phyloP scores from a whole-genome alignment of 768 basidiomycete species.

The Serpula lacrymans region DNA sequence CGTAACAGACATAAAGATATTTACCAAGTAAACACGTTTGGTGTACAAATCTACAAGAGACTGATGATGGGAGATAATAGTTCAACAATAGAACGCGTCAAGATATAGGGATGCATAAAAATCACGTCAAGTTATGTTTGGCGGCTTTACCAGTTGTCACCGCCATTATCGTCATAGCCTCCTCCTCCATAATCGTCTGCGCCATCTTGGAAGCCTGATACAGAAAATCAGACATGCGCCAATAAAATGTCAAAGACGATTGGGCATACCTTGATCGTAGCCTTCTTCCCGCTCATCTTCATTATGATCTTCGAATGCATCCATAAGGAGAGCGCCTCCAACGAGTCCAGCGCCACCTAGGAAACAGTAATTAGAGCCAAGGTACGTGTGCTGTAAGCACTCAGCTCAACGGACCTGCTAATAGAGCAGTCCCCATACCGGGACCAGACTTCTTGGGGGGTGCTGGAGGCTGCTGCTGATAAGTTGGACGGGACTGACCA shows the following conservation, averaged over 20 bases:
- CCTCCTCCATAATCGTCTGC: not conserved
- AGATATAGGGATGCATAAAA: no score
- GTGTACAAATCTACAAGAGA: no score
- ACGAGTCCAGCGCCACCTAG: slow-evolving; percentile 62
- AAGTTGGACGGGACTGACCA: slow-evolving; percentile 25
- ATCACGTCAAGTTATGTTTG: no score
- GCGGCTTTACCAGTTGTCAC: slow-evolving; percentile 8
- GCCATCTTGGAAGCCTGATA: not conserved
- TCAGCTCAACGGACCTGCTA: slow-evolving; percentile 37
- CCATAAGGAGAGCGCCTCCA: slow-evolving; percentile 55
- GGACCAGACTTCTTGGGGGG: slow-evolving; percentile 44
- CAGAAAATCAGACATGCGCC: no score
- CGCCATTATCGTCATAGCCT: slow-evolving; percentile 30
- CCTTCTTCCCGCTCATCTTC: slow-evolving; percentile 28
- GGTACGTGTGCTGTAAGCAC: slow-evolving; percentile 4
- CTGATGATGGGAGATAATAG: no score
- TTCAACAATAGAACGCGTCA: no score
- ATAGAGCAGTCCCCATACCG: slow-evolving; percentile 46
- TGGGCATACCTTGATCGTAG: slow-evolving; percentile 30
- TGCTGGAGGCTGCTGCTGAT: slow-evolving; percentile 33
- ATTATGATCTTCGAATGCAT: slow-evolving; percentile 45
- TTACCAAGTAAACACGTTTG: no score
- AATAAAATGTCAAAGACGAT: not conserved
- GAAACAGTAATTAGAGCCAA: slow-evolving; percentile 5
- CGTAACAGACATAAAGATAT: no score